Evolutionary conservation across 73 alveolate species (phyloP).

Genomic region (Uronychia binucleata): DNA sequence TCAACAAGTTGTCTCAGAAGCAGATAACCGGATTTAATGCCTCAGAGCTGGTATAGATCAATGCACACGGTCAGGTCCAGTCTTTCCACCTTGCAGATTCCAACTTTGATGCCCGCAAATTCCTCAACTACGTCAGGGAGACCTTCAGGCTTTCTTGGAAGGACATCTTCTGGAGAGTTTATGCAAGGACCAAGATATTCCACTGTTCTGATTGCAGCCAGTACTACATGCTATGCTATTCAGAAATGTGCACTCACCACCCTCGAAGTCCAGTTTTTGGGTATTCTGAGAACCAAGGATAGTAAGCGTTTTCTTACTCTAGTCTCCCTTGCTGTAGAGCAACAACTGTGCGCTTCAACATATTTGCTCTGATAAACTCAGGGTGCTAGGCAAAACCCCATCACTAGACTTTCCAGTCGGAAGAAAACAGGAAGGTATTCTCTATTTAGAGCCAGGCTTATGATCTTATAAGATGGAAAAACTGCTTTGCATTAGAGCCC

Average conservation of each 20-base stretch:
- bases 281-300: neutral
- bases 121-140: slow-evolving; percentile 50
- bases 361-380: neutral
- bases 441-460: too few relatives aligned
- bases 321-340: neutral
- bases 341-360: neutral
- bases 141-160: slow-evolving; percentile 63
- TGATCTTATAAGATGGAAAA: neutral
- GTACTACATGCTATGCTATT: neutral
- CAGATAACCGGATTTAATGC: neutral
- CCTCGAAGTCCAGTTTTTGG: neutral
- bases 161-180: slow-evolving; percentile 69
- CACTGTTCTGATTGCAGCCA: neutral
- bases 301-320: neutral
- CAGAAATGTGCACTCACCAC: neutral
- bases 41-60: slow-evolving; percentile 39
- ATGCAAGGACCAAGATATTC: slow-evolving; percentile 11
- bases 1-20: neutral
- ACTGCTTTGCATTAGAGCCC: neutral
- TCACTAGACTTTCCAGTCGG: neutral
- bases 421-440: neutral
- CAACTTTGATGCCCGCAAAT: slow-evolving; percentile 60
- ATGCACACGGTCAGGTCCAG: slow-evolving; percentile 44
- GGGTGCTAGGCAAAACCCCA: neutral
- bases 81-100: slow-evolving; percentile 66